Conservation (phyloP, 1,284 basidiomycete genomes). For the Trametes hirsuta region DNA sequence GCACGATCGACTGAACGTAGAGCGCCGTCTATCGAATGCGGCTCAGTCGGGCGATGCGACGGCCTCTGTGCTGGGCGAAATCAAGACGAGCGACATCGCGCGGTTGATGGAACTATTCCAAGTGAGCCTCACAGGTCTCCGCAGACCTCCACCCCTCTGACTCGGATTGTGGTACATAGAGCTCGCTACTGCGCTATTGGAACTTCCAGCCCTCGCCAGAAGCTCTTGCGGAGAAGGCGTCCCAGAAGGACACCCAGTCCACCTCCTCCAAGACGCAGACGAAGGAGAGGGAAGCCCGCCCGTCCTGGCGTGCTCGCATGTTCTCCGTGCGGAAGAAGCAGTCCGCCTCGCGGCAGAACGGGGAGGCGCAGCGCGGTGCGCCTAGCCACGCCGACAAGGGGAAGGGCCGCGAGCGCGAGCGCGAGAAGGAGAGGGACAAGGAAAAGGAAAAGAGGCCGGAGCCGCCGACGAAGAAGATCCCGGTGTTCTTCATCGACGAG, state of each 20-base stretch:
- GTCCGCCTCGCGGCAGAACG: conserved; percentile 22
- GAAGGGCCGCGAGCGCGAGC: neutral
- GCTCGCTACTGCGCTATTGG: conserved; percentile 71
- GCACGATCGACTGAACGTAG: conserved; percentile 76
- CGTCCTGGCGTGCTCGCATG: conserved; percentile 28
- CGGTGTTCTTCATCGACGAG: conserved; percentile 82
- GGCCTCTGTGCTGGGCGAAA: conserved; percentile 40
- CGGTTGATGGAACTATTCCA: conserved; percentile 86
- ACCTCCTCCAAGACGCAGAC: conserved; percentile 9
- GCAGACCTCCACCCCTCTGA: neutral
- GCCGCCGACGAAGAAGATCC: conserved; percentile 64
- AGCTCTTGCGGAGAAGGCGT: conserved; percentile 17
- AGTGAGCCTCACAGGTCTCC: conserved; percentile 34
- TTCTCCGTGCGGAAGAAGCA: conserved; percentile 27
- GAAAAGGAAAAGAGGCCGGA: conserved; percentile 38
- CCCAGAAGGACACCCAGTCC: conserved; percentile 15
- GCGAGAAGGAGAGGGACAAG: conserved; percentile 1
- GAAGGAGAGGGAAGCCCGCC: conserved; percentile 15
- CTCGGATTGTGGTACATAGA: conserved; percentile 45
- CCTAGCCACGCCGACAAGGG: neutral
- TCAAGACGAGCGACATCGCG: conserved; percentile 79
- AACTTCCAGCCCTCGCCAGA: conserved; percentile 55
- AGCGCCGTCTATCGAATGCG: conserved; percentile 55
- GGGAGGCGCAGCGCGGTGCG: conserved; percentile 24
- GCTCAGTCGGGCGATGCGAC: conserved; percentile 33